Evolutionary conservation across 2,329 filamentous ascomycete genomes (phyloP).

Genomic region (Trichoderma asperellum): DNA sequence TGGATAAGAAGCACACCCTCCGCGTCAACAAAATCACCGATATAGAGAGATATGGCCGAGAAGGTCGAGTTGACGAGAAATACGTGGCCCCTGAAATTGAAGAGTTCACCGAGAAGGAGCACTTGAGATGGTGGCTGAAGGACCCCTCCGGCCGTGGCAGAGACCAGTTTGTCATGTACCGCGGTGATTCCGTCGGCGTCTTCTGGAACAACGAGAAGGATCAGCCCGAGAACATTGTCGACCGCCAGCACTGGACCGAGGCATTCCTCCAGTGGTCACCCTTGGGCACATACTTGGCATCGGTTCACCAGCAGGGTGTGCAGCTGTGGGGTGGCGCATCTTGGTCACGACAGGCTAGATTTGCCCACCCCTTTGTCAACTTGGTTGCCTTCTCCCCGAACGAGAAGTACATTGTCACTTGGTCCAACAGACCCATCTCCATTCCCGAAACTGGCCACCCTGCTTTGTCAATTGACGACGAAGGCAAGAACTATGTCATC

Average conservation of each 20-base stretch:
- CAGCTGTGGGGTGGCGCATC: constrained; percentile 93
- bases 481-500: constrained; percentile 99
- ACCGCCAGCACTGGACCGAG: constrained; percentile 96
- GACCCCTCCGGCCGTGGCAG: constrained; percentile 79
- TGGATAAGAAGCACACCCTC: constrained; percentile 96
- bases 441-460: constrained; percentile 88
- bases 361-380: constrained; percentile 94
- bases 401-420: constrained; percentile 93
- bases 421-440: constrained; percentile 91
- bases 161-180: constrained; percentile 95
- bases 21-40: constrained; percentile 98
- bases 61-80: constrained; percentile 90
- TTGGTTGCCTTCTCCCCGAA: constrained; percentile 92
- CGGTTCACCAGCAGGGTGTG: constrained; percentile 93
- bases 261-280: constrained; percentile 98
- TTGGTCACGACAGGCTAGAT: constrained; percentile 89
- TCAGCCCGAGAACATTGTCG: constrained; percentile 82
- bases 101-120: constrained; percentile 88
- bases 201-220: constrained; percentile 99
- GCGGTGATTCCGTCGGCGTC: constrained; percentile 87
- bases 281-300: constrained; percentile 89
- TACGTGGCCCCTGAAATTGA: constrained; percentile 83
- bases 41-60: constrained; percentile 92
- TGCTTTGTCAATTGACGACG: constrained; percentile 84
- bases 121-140: constrained; percentile 89